Evolutionary conservation across 2,329 filamentous ascomycete species (phyloP), one percentile per base, ranked within the genome.

Genomic region (Rachicladosporium sp.): DNA sequence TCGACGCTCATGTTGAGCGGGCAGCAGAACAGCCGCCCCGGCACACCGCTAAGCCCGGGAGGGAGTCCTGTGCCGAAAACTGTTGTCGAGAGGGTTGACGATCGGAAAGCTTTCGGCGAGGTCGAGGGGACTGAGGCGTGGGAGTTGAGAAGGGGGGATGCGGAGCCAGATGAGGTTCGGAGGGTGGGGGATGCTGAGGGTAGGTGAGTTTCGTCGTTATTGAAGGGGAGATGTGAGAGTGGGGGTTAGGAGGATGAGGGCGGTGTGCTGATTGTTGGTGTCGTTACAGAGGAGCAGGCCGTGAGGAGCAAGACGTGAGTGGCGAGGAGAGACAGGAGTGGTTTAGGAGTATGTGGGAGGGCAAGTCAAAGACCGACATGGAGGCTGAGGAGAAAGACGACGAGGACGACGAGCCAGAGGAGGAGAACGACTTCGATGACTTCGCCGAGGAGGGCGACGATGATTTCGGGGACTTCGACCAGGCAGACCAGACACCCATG

Each of bases 371-470:
- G 13, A 23, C 33, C 38, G 32, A 45, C 36, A 43, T 43, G 31
- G 39, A 46, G 33, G 40, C 72, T 48, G 72, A 76, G 51, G 74
- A 77, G 51, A 73, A 71, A 36, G 70, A 67, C 45, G 65, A 65
- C 41, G 68, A 68, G 48, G 69, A 64, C 11, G 57, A 57, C 38
- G 67, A 68, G 48, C 69, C 63, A 11, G 59, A 60, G 38, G 78
- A 76, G 46, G 15, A 19, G 15, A 19, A 19, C 15, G 79, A 83
- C 53, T 84, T 84, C 62, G 77, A 78, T 55, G 71, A 79, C 45
- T 75, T 78, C 54, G 68, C 70, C 52, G 62, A 68, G 49, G 64
- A 74, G 46, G 66, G 61, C 32, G 58, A 59, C 36, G 66, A 68
- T 53, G 67, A 70, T 52, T 70, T 70, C 61, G 68, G 66, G 45